Percentiles rank a stretch among this genome's conserved stretches.
These are phyloP conservation scores for Debaryomyces hansenii DNA, from an alignment of 805 yeast genomes.

Conservation along the genomic window DNA sequence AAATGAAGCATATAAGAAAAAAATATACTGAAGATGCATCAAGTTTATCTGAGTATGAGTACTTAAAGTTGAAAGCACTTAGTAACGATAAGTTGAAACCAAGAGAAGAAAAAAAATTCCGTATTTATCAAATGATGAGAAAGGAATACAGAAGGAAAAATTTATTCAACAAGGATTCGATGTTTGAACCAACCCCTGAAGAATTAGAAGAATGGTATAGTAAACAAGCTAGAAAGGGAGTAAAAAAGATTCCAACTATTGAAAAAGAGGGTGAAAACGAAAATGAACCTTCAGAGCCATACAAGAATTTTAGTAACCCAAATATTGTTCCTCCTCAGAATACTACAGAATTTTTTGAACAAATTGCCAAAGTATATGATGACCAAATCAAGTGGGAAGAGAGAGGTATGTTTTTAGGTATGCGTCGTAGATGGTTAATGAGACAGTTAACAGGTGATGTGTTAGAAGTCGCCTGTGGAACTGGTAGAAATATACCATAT, in stretches of 20 bases:
- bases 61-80: conserved; percentile 58
- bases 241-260: conserved; percentile 24
- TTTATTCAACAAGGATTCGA: conserved; percentile 28
- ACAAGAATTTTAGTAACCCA: conserved; percentile 40
- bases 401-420: conserved; percentile 56
- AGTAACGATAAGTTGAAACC: conserved; percentile 59
- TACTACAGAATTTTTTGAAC: conserved; percentile 77
- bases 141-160: conserved; percentile 43
- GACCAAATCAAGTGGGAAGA: conserved; percentile 76
- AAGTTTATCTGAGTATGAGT: conserved; percentile 60
- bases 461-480: conserved; percentile 92
- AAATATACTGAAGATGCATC: conserved; percentile 39
- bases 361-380: conserved; percentile 79
- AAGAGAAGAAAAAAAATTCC: conserved; percentile 59
- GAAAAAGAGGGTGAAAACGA: conserved; percentile 13
- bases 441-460: conserved; percentile 82
- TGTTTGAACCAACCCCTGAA: conserved; percentile 42
- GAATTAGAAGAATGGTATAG: conserved; percentile 43
- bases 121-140: conserved; percentile 57
- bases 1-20: conserved; percentile 43
- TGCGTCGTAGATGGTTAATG: conserved; percentile 78
- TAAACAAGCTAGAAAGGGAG: conserved; percentile 27
- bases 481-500: conserved; percentile 88
- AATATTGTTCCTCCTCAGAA: conserved; percentile 69
- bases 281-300: conserved; percentile 16